Evolutionary conservation across 1,139 yeast genomes (phyloP).

Genomic region (Kodamaea plutei): DNA sequence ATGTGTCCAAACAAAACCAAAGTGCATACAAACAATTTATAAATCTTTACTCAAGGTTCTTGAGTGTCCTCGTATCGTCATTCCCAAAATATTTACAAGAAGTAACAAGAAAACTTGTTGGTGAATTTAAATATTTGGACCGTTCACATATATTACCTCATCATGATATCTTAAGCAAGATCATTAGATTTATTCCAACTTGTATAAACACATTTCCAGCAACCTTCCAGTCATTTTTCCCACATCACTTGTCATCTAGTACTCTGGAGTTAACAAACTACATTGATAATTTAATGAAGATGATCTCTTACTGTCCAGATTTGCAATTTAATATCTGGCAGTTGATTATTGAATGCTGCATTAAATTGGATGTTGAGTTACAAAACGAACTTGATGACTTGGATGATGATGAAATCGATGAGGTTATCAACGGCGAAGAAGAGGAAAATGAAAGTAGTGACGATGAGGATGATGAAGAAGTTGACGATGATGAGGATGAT

Average conservation of each 20-base stretch:
- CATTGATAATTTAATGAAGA: slow-evolving; percentile 55
- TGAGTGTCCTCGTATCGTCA: slow-evolving; percentile 75
- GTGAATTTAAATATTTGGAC: slow-evolving; percentile 45
- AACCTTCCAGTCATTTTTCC: slow-evolving; percentile 59
- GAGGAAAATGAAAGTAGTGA: slow-evolving; percentile 31
- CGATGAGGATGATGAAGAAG: slow-evolving; percentile 24
- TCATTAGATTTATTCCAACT: slow-evolving; percentile 76
- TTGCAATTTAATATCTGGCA: slow-evolving; percentile 75
- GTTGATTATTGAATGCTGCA: slow-evolving; percentile 69
- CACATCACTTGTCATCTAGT: slow-evolving; percentile 68
- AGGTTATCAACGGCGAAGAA: slow-evolving; percentile 52
- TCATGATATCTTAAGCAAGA: slow-evolving; percentile 62
- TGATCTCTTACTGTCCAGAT: slow-evolving; percentile 70
- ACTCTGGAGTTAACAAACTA: slow-evolving; percentile 56
- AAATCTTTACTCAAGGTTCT: slow-evolving; percentile 60
- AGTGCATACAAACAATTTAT: slow-evolving; percentile 31
- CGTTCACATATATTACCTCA: slow-evolving; percentile 33
- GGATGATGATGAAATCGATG: slow-evolving; percentile 71
- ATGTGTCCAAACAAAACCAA: slow-evolving; percentile 14
- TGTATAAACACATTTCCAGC: slow-evolving; percentile 63
- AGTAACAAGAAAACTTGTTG: slow-evolving; percentile 62
- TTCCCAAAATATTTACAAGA: slow-evolving; percentile 87
- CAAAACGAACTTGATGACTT: slow-evolving; percentile 84
- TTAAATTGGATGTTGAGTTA: slow-evolving; percentile 88
- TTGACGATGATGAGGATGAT: slow-evolving; percentile 15